phyloP scores from a whole-genome alignment of 208 protist genomes.

The Leishmania guyanensis region DNA sequence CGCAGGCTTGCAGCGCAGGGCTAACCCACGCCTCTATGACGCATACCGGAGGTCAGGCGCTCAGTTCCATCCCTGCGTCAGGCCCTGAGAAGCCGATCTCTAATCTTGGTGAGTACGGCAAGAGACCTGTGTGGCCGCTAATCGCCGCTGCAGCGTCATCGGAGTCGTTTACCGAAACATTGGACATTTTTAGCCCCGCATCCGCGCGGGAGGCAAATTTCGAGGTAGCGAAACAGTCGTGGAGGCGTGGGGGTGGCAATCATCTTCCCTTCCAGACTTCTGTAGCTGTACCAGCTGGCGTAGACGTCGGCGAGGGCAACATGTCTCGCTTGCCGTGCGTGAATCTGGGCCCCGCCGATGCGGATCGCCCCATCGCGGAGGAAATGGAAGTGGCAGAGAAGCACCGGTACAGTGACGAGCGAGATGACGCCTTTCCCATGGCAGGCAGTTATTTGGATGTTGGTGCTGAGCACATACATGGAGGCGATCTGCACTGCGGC shows the following conservation, averaged over 20 bases:
- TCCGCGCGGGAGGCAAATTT: constrained; percentile 3
- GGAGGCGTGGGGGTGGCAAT: background rate
- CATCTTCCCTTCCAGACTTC: background rate
- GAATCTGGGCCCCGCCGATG: background rate
- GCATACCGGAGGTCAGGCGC: background rate
- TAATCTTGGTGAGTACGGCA: background rate
- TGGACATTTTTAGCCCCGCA: constrained; percentile 22
- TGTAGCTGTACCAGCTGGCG: background rate
- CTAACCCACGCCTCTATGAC: background rate
- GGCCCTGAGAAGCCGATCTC: constrained; percentile 4
- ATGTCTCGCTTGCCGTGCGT: constrained; percentile 1
- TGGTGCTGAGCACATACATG: background rate
- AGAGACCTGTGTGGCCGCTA: background rate
- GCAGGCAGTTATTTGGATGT: background rate
- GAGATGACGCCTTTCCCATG: background rate
- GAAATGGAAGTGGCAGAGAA: constrained; percentile 11
- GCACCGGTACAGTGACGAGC: constrained; percentile 1
- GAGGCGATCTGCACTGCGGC: background rate
- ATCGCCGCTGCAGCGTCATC: background rate
- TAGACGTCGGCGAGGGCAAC: background rate
- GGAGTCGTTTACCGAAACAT: background rate
- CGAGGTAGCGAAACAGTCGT: background rate
- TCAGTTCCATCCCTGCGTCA: background rate
- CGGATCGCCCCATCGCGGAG: background rate
- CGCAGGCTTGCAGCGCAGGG: background rate